These are phyloP conservation scores for Lentinus brumalis DNA, from an alignment of 768 basidiomycete genomes.

Conservation along the genomic window DNA sequence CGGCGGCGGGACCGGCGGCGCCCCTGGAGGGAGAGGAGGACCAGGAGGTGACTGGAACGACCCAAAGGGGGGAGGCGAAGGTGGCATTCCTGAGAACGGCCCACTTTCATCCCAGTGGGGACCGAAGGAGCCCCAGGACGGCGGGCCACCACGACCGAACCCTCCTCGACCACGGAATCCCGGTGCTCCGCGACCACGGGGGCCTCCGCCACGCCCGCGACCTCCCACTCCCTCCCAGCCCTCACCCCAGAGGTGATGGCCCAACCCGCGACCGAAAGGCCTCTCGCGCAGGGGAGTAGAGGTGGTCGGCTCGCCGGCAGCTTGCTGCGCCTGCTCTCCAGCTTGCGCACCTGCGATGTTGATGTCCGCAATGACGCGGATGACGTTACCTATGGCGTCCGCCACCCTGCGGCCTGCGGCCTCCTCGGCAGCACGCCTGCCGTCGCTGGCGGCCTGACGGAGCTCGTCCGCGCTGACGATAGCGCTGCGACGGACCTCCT, in stretches of 20 bases:
- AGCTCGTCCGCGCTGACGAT: conserved; percentile 34
- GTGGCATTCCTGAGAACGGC: conserved; percentile 13
- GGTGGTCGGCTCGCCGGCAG: conserved; percentile 13
- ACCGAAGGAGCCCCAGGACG: conserved; percentile 15
- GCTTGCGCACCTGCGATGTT: conserved; percentile 21
- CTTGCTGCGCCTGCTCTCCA: neutral
- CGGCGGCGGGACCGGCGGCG: conserved; percentile 10
- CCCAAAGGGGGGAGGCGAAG: conserved; percentile 14
- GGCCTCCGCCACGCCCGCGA: conserved; percentile 14
- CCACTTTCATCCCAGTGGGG: conserved; percentile 8
- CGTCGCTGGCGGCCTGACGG: conserved; percentile 43
- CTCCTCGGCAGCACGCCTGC: conserved; percentile 55
- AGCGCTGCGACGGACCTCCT: conserved; percentile 51
- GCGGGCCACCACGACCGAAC: conserved; percentile 1
- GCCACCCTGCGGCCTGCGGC: conserved; percentile 66
- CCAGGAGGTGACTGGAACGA: conserved; percentile 1
- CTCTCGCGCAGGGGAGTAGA: conserved; percentile 22
- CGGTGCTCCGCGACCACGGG: conserved; percentile 11
- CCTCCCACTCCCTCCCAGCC: conserved; percentile 6
- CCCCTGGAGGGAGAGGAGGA: conserved; percentile 19
- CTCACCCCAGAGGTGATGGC: neutral
- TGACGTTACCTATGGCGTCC: conserved; percentile 60
- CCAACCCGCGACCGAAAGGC: neutral
- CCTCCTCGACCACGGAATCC: conserved; percentile 10
- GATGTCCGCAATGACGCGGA: conserved; percentile 51